Base-by-base conservation (phyloP, 129 eudicot species). In the Lactuca sativa region DNA sequence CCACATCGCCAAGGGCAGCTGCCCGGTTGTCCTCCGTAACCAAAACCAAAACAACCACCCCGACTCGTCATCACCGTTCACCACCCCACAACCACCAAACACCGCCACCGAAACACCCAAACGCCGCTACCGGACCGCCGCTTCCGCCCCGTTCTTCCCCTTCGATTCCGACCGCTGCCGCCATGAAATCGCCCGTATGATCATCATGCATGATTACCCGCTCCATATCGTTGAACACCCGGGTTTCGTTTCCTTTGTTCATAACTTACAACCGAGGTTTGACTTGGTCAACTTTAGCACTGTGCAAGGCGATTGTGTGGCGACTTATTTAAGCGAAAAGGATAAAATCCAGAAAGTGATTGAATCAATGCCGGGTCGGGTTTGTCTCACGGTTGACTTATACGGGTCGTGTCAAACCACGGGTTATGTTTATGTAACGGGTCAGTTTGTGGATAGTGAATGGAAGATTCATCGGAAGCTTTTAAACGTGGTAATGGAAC, bases 171-270 rank as follows among this genome's bases (percentile, higher is more conserved):
- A 91, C 59, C 83, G 83, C 8, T 88, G 90, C 70, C 85, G 97
- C 8, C 92, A 83, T 5, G 95, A 91, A 80, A 88, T 91, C 17
- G 86, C 95, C 4, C 67, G 77, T 36, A 91, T 91, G 97, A 85
- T 91, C 62, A 88, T 91, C 34, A 83, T 91, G 95, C 95, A 91
- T 16, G 95, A 85, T 18, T 91, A 91, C 84, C 97, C 92, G 13
- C 90, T 91, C 53, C 97, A 91, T 69, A 91, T 91, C 21, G 97
- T 91, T 10, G 97, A 91, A 40, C 95, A 91, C 66, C 90, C 97
- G 4, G 97, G 97, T 10, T 91, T 91, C 33, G 51, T 88, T 17
- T 74, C 92, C 5, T 88, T 88, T 69, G 88, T 78, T 18, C 88
- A 80, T 48, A 91, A 80, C 70, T 84, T 91, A 6, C 97, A 91